Evolutionary conservation across 305 asterid species (phyloP).

Genomic region (Rubia peregrina): DNA sequence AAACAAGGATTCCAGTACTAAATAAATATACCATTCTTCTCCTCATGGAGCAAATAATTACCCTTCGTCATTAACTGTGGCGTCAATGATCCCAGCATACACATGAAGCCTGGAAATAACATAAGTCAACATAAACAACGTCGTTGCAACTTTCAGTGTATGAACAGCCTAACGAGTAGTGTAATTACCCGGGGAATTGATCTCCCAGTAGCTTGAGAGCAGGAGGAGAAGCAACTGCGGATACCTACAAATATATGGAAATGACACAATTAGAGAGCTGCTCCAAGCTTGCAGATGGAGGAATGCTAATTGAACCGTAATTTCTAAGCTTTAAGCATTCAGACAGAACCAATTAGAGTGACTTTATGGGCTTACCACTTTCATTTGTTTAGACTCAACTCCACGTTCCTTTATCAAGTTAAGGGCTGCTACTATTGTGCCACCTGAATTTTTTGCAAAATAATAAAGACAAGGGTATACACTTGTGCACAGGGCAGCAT

Average conservation of each 20-base stretch:
- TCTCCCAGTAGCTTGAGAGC: conserved; percentile 82
- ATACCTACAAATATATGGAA: conserved; percentile 38
- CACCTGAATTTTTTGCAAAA: conserved; percentile 39
- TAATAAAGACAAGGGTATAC: not conserved
- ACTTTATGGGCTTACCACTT: conserved; percentile 58
- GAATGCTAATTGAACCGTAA: not conserved
- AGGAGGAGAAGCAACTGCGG: conserved; percentile 96
- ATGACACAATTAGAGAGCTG: not conserved
- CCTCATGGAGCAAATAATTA: conserved; percentile 17
- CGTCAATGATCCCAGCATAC: conserved; percentile 81
- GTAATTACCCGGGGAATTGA: conserved; percentile 80
- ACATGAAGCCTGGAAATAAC: conserved; percentile 72
- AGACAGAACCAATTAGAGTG: not conserved
- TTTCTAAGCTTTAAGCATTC: not conserved
- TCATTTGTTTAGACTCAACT: conserved; percentile 64
- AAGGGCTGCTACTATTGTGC: conserved; percentile 83
- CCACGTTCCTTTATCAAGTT: conserved; percentile 74
- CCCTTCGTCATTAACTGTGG: conserved; percentile 79
- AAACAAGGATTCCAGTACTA: not conserved
- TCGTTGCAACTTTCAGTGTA: no score
- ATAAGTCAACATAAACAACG: conserved; percentile 7
- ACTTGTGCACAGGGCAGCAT: not conserved
- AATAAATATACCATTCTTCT: not conserved
- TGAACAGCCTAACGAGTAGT: not conserved
- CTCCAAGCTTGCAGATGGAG: conserved; percentile 1